Evolutionary conservation across 805 yeast genomes (phyloP).

Genomic region (Vanderwaltozyma yarrowii): DNA sequence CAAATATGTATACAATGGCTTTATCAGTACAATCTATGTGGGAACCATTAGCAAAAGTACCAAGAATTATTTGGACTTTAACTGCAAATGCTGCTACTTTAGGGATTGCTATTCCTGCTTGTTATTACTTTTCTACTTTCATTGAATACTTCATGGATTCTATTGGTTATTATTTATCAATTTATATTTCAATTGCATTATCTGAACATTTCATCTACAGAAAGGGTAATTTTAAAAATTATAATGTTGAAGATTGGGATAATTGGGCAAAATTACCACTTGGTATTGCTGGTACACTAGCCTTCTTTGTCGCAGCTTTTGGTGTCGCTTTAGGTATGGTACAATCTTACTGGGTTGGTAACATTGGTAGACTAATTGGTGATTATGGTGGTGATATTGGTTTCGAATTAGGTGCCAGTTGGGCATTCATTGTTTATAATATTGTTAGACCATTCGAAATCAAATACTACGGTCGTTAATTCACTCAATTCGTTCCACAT

Average conservation of each 20-base stretch:
- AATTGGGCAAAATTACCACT: constrained; percentile 52
- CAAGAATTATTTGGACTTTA: constrained; percentile 77
- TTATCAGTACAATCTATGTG: constrained; percentile 79
- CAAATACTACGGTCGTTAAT: constrained; percentile 42
- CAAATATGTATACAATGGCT: constrained; percentile 87
- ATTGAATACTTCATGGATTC: constrained; percentile 85
- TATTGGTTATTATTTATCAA: constrained; percentile 84
- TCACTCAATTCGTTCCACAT: too few relatives aligned
- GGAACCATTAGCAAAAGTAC: constrained; percentile 63
- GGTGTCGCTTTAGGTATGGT: constrained; percentile 85
- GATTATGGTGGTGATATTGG: constrained; percentile 76
- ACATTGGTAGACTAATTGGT: constrained; percentile 52
- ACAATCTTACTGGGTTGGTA: constrained; percentile 78
- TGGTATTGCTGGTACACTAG: constrained; percentile 70
- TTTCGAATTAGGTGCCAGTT: constrained; percentile 62
- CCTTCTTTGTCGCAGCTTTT: constrained; percentile 72
- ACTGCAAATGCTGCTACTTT: constrained; percentile 65
- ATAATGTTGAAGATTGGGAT: constrained; percentile 53
- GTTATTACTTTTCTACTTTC: constrained; percentile 58
- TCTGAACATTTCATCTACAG: constrained; percentile 79
- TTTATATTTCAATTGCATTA: constrained; percentile 65
- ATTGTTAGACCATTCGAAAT: constrained; percentile 52
- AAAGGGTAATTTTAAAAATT: constrained; percentile 42
- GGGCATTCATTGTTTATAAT: constrained; percentile 54
- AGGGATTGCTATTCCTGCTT: constrained; percentile 85